Conservation (phyloP, 129 eudicot species). For the Flaveria sonorensis region DNA sequence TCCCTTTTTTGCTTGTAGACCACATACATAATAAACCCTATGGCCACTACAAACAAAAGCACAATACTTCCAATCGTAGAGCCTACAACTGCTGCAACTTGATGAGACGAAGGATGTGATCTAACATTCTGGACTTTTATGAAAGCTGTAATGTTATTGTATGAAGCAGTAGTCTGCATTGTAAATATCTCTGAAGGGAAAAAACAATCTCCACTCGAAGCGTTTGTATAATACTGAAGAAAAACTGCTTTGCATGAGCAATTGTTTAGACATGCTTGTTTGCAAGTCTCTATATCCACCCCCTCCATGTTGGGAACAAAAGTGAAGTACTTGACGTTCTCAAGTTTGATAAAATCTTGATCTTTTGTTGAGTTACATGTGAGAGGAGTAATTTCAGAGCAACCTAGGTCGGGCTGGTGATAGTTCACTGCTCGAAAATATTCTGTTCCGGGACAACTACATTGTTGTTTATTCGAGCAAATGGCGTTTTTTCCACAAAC, state of each 20-base stretch:
- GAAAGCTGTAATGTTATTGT: conserved; percentile 3
- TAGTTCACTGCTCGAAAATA: conserved; percentile 4
- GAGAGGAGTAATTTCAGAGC: conserved; percentile 13
- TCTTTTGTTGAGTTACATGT: conserved; percentile 15
- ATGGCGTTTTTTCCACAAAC: conserved; percentile 36
- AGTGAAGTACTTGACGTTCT: conserved; percentile 6
- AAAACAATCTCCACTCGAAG: conserved; percentile 18
- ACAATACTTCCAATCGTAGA: conserved; percentile 9
- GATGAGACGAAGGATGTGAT: background rate
- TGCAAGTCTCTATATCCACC: conserved; percentile 36
- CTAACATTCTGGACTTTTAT: conserved; percentile 32
- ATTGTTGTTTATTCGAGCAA: conserved; percentile 30
- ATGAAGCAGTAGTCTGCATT: background rate
- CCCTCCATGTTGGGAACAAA: too few relatives aligned
- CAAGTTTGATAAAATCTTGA: conserved; percentile 31
- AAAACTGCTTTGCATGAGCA: conserved; percentile 48
- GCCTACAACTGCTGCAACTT: conserved; percentile 20
- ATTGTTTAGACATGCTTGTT: conserved; percentile 37
- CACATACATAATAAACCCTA: background rate
- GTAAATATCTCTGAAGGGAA: conserved; percentile 39
- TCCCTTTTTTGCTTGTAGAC: conserved; percentile 8
- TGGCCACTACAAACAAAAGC: background rate
- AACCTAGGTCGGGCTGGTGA: conserved; percentile 30
- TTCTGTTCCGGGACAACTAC: conserved; percentile 27
- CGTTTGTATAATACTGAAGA: too few relatives aligned